These are phyloP conservation scores for Hortiboletus flavorubellus DNA, from an alignment of 768 basidiomycete genomes.

Conservation along the genomic window DNA sequence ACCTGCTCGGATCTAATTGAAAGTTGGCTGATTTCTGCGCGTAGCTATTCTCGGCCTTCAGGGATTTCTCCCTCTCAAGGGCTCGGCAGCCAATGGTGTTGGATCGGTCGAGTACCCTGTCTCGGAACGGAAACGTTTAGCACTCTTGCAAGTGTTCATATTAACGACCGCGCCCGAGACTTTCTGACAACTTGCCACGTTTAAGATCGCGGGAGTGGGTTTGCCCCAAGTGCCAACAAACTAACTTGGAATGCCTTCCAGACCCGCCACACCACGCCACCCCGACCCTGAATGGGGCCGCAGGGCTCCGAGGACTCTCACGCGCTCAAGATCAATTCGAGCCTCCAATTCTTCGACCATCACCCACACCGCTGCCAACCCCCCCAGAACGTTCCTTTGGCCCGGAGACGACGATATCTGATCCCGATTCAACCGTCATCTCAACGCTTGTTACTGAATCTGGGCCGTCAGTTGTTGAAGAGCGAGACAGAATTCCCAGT, in stretches of 20 bases:
- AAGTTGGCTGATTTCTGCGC: slow-evolving; percentile 7
- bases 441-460: slow-evolving; percentile 12
- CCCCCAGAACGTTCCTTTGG: slow-evolving; percentile 19
- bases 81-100: slow-evolving; percentile 81
- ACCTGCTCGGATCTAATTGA: slow-evolving; percentile 11
- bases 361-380: slow-evolving; percentile 12
- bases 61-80: slow-evolving; percentile 85
- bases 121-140: slow-evolving; percentile 74
- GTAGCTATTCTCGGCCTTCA: slow-evolving; percentile 84
- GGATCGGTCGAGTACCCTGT: slow-evolving; percentile 82
- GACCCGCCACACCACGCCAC: slow-evolving; percentile 43
- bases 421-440: slow-evolving; percentile 19
- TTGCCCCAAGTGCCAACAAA: slow-evolving; percentile 68
- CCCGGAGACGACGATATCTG: slow-evolving; percentile 7
- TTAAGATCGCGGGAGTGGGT: slow-evolving; percentile 75
- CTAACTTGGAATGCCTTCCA: slow-evolving; percentile 69
- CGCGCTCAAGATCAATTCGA: slow-evolving; percentile 11
- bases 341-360: slow-evolving; percentile 17
- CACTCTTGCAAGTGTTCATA: slow-evolving; percentile 55
- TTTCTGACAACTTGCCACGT: slow-evolving; percentile 10
- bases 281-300: slow-evolving; percentile 14
- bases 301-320: slow-evolving; percentile 24
- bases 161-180: slow-evolving; percentile 2
- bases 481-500: slow-evolving; percentile 9
- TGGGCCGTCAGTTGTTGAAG: slow-evolving; percentile 8